Evolutionary conservation across 2,329 filamentous ascomycete species (phyloP).

Genomic region (Aspergillus costaricaensis): DNA sequence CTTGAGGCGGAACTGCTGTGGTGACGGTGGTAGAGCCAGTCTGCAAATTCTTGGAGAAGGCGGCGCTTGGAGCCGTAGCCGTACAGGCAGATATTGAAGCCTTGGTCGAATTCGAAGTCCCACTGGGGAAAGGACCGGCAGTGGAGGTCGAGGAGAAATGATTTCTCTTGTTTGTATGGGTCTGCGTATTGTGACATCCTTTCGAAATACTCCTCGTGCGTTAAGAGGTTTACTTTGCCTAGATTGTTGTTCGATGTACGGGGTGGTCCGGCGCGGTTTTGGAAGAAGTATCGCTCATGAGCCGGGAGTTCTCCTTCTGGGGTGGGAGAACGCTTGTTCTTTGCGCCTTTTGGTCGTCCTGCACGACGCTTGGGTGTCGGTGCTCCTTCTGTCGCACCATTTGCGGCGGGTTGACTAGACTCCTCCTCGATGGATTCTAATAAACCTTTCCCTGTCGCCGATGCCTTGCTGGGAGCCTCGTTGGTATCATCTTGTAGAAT

Average conservation of each 20-base stretch:
- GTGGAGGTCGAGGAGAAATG: conserved; percentile 73
- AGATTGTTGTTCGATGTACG: conserved; percentile 89
- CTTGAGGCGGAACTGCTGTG: conserved; percentile 35
- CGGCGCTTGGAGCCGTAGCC: conserved; percentile 87
- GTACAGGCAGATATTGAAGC: conserved; percentile 87
- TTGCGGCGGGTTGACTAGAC: conserved; percentile 41
- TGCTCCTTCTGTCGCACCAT: conserved; percentile 43
- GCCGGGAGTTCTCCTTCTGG: conserved; percentile 80
- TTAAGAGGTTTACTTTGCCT: conserved; percentile 71
- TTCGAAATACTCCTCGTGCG: conserved; percentile 88
- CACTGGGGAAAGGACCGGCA: conserved; percentile 84
- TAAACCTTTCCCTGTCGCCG: conserved; percentile 26
- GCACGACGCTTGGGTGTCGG: conserved; percentile 57
- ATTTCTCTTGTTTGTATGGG: conserved; percentile 68
- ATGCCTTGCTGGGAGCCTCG: conserved; percentile 29
- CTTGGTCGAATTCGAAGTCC: conserved; percentile 83
- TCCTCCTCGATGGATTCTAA: conserved; percentile 36
- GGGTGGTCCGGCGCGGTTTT: conserved; percentile 77
- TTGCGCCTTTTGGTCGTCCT: conserved; percentile 58
- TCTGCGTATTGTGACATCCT: conserved; percentile 66
- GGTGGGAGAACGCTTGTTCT: conserved; percentile 69
- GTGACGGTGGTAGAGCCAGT: conserved; percentile 60
- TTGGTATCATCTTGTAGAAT: conserved; percentile 58
- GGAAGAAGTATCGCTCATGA: conserved; percentile 90
- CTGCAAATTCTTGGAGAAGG: conserved; percentile 74